Base-by-base conservation (phyloP, 176 grass and related monocot genomes). In the Paspalum notatum region DNA sequence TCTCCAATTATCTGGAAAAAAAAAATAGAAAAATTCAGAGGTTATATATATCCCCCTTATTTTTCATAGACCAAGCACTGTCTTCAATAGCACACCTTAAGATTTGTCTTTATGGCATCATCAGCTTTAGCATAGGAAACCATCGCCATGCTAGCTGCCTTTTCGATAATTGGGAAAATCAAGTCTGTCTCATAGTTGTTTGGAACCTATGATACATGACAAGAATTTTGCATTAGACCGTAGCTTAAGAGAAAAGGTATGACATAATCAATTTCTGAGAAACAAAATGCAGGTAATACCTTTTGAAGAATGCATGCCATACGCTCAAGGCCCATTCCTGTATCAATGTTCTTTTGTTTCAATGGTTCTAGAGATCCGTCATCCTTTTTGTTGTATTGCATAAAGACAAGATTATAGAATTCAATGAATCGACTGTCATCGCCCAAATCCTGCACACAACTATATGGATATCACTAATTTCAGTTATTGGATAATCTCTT, bases 381-480 rank as follows among this genome's bases (percentile, higher is more conserved):
- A 24, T 98, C 95, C 54, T 87, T 98, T 90, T 93, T 98, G 75
- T 98, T 98, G 75, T 95, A 98, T 98, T 98, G 95, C 95, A 98
- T 98, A 82, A 98, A 98, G 62, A 98, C 95, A 78, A 98, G 95
- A 85, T 98, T 98, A 76, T 98, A 98, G 74, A 98, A 95, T 83
- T 98, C 95, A 50, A 98, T 93, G 80, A 98, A 98, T 84, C 95
- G 83, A 73, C 86, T 91, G 72, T 95, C 95, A 83, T 98, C 92
- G 32, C 86, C 85, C 65, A 98, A 89, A 93, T 98, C 90, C 95
- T 98, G 90, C 81, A 94, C 50, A 88, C 54, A 93, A 87, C 83
- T 93, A 93, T 81, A 84, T 88, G 75, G 79, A 94, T 85, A 94
- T 91, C 79, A 94, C 82, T 89, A 82, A 75, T 81, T 81, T 79